Evolutionary conservation across 352 stramenopile species (phyloP).

Genomic region (Globisporangium cederbergense): DNA sequence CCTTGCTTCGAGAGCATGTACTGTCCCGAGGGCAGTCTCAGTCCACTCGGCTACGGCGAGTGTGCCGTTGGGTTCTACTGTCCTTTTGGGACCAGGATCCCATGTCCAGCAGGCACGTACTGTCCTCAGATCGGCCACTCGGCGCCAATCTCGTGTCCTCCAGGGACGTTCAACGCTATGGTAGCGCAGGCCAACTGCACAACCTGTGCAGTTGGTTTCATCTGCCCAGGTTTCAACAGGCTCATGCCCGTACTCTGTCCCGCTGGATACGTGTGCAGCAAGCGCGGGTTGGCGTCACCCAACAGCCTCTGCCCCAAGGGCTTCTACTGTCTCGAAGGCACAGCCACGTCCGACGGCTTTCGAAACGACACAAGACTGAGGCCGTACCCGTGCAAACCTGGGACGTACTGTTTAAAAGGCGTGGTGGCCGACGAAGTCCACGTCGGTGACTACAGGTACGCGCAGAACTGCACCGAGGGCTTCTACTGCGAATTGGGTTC

Average conservation of each 20-base stretch:
- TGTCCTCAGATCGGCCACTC: conserved; percentile 85
- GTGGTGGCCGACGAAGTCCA: conserved; percentile 89
- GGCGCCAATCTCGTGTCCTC: conserved; percentile 87
- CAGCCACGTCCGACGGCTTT: conserved; percentile 92
- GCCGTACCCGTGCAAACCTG: conserved; percentile 93
- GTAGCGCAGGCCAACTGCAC: conserved; percentile 87
- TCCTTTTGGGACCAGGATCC: conserved; percentile 80
- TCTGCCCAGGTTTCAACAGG: conserved; percentile 92
- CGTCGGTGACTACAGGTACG: conserved; percentile 85
- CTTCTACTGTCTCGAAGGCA: conserved; percentile 95
- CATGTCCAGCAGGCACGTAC: conserved; percentile 90
- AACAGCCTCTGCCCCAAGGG: conserved; percentile 93
- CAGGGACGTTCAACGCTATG: conserved; percentile 93
- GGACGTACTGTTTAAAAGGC: conserved; percentile 95
- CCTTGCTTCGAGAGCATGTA: conserved; percentile 90
- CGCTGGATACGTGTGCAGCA: conserved; percentile 91
- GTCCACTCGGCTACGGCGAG: conserved; percentile 76
- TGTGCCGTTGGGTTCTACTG: conserved; percentile 92
- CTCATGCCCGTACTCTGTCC: conserved; percentile 91
- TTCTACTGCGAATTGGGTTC: conserved; percentile 96
- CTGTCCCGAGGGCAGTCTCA: conserved; percentile 87
- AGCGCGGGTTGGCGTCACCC: conserved; percentile 71
- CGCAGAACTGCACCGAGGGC: conserved; percentile 92
- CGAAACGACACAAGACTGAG: conserved; percentile 95
- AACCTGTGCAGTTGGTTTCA: conserved; percentile 88